Conservation (phyloP, 2,329 filamentous ascomycete genomes). For the Aplosporella prunicola region DNA sequence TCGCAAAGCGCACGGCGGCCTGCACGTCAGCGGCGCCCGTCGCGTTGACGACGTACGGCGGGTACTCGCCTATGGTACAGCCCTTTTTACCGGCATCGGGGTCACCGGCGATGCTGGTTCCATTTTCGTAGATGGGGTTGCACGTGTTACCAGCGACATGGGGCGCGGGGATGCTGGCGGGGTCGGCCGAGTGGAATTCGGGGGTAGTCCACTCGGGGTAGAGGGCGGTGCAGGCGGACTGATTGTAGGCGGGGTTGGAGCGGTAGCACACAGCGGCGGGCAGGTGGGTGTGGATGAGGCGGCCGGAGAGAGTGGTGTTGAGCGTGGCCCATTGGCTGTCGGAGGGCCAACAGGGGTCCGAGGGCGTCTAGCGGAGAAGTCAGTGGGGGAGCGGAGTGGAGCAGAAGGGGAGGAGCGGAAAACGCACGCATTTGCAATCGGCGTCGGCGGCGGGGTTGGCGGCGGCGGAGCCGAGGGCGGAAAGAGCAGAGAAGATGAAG, state of each 20-base stretch:
- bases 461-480: too few relatives aligned
- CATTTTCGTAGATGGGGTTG: conserved; percentile 22
- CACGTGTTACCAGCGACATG: conserved; percentile 23
- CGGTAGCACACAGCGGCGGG: conserved; percentile 1
- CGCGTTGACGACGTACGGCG: conserved; percentile 24
- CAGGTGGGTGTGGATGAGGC: neutral
- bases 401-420: too few relatives aligned
- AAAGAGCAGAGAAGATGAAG: too few relatives aligned
- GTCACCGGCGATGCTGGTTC: conserved; percentile 21
- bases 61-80: conserved; percentile 26
- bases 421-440: too few relatives aligned
- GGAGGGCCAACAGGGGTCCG: too few relatives aligned
- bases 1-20: conserved; percentile 26
- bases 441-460: too few relatives aligned
- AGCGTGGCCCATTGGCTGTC: neutral
- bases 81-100: conserved; percentile 16
- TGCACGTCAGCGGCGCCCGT: conserved; percentile 25
- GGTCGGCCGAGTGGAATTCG: conserved; percentile 18
- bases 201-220: conserved; percentile 21
- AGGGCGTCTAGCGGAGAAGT: too few relatives aligned
- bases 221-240: conserved; percentile 16
- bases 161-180: conserved; percentile 22
- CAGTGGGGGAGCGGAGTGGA: too few relatives aligned
- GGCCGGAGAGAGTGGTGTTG: conserved; percentile 2
- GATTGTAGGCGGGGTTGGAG: conserved; percentile 16